A percentile compares a stretch with the other conserved stretches of the same genome.
Conservation (phyloP, 2,329 filamentous ascomycete species). For the Aureobasidium sp. region DNA sequence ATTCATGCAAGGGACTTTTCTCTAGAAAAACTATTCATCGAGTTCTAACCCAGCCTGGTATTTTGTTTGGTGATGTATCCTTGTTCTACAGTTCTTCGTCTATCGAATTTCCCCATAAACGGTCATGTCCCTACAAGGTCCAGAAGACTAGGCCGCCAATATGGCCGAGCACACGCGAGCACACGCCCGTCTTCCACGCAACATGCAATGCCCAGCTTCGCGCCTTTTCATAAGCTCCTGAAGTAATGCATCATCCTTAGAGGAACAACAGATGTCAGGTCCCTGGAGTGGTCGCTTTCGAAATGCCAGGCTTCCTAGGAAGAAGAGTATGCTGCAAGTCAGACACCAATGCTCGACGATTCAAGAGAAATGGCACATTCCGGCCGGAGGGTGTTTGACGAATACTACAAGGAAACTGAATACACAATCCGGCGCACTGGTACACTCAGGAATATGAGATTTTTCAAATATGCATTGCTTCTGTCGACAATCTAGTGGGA, state of each 20-base stretch:
- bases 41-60: no score
- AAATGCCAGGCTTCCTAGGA: no score
- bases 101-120: not conserved
- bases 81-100: not conserved
- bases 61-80: no score
- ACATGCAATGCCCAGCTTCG: not conserved
- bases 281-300: not conserved
- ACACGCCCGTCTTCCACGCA: not conserved
- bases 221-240: not conserved
- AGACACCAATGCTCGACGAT: not conserved
- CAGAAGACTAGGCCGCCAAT: not conserved
- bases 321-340: not conserved
- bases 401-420: not conserved
- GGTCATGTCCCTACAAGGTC: not conserved
- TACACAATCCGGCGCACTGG: not conserved
- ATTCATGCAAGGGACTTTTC: not conserved
- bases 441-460: not conserved
- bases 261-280: not conserved
- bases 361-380: not conserved
- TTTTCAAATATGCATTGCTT: slow-evolving; percentile 5
- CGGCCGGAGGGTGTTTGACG: not conserved
- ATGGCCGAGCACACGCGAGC: not conserved
- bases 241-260: not conserved
- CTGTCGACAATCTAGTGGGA: slow-evolving; percentile 9
- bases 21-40: not conserved